Conservation (phyloP, 495 filamentous ascomycete genomes). For the Podospora anserina region DNA sequence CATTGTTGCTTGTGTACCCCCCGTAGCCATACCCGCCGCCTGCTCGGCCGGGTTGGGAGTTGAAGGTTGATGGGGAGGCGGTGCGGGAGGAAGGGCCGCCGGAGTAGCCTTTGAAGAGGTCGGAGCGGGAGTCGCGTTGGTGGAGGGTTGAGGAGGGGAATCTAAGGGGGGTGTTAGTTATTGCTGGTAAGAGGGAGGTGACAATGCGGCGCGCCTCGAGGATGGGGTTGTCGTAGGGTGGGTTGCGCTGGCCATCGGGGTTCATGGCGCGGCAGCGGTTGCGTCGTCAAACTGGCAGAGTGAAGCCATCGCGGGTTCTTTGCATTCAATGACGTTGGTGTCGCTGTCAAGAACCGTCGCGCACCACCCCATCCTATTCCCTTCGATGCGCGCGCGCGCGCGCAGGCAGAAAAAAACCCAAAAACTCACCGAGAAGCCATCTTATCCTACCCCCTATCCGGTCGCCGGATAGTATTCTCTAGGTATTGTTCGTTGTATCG, state of each 20-base stretch:
- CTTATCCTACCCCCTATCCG: neutral
- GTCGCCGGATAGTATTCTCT: neutral
- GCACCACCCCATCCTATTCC: neutral
- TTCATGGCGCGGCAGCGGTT: too few species aligned
- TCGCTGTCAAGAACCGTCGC: neutral
- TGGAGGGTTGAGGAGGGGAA: conserved; percentile 62
- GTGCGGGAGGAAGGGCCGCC: conserved; percentile 49
- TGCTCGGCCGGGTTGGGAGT: conserved; percentile 38
- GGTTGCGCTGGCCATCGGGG: too few species aligned
- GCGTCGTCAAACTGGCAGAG: too few species aligned
- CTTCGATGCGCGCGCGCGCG: neutral
- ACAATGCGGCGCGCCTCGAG: neutral
- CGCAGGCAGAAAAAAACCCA: neutral
- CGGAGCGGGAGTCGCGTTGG: conserved; percentile 81
- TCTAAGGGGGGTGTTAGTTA: conserved; percentile 35
- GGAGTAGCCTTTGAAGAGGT: conserved; percentile 84
- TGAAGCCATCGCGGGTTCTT: too few species aligned
- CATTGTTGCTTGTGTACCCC: conserved; percentile 36
- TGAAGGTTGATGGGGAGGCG: conserved; percentile 50
- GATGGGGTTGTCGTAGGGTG: neutral
- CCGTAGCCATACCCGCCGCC: conserved; percentile 64
- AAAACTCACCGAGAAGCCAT: neutral
- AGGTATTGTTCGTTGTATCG: neutral
- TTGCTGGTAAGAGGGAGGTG: neutral
- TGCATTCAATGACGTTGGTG: too few species aligned